These are phyloP conservation scores for Backusella morwellensis DNA, from an alignment of 192 early-diverging fungal species.

Conservation along the genomic window DNA sequence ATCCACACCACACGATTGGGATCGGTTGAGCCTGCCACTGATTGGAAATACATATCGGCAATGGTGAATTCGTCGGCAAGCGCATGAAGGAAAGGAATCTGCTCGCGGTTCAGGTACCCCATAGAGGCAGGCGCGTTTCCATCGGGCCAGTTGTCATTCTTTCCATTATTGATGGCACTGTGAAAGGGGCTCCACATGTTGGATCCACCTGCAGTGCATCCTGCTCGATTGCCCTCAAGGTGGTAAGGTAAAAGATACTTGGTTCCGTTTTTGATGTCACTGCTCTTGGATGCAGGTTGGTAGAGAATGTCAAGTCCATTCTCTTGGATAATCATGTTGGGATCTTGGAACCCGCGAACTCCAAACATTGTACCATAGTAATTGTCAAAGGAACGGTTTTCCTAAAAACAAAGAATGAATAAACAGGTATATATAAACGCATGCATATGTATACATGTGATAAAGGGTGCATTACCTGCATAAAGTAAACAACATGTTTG, in stretches of 20 bases:
- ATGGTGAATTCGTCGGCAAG: conserved; percentile 29
- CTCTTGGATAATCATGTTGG: conserved; percentile 19
- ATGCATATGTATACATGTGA: too few relatives aligned
- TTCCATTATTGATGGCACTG: conserved; percentile 21
- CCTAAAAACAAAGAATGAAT: neutral
- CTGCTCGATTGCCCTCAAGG: conserved; percentile 20
- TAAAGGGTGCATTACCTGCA: conserved; percentile 8
- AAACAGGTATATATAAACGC: too few relatives aligned
- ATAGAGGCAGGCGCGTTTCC: conserved; percentile 22
- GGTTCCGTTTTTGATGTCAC: conserved; percentile 23
- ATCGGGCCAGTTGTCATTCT: conserved; percentile 29
- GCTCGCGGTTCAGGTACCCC: conserved; percentile 15
- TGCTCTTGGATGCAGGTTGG: conserved; percentile 14
- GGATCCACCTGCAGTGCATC: conserved; percentile 29
- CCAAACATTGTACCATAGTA: conserved; percentile 29
- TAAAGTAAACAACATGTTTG: conserved; percentile 28
- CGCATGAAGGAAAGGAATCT: conserved; percentile 22
- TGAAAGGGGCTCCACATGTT: conserved; percentile 24
- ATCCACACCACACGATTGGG: conserved; percentile 31
- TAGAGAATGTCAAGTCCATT: conserved; percentile 23
- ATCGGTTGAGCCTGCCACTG: conserved; percentile 21
- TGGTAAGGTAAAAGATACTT: conserved; percentile 24
- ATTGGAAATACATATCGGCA: conserved; percentile 29
- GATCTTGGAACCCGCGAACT: conserved; percentile 17
- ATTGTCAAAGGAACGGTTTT: conserved; percentile 24